phyloP scores from a whole-genome alignment of 371 early-diverging fungal genomes.

The Catenaria anguillulae region DNA sequence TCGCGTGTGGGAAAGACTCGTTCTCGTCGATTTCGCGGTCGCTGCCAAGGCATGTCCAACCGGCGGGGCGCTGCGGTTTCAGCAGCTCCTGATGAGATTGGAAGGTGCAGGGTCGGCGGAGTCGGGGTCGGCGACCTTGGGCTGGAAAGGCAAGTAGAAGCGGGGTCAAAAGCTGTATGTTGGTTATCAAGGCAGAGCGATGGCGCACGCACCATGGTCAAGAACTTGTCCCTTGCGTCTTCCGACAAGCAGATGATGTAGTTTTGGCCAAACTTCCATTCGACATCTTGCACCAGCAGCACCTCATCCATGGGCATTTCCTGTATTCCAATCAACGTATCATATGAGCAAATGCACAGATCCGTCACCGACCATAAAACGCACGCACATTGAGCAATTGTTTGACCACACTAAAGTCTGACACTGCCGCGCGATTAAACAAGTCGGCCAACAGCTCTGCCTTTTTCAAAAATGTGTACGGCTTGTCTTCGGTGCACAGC shows the following conservation, averaged over 20 bases:
- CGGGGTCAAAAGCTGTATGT: too few species aligned
- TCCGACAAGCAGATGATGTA: conserved; percentile 23
- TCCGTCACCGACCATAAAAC: conserved; percentile 3
- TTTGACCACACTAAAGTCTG: conserved; percentile 35
- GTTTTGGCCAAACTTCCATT: conserved; percentile 36
- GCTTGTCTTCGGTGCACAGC: conserved; percentile 26
- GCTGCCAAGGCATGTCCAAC: conserved; percentile 32
- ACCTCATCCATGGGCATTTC: conserved; percentile 27
- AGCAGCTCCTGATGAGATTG: too few species aligned
- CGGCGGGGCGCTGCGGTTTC: conserved; percentile 15
- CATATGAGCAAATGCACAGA: background rate
- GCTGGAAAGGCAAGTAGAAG: too few species aligned
- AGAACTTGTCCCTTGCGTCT: conserved; percentile 22
- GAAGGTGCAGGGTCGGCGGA: conserved; percentile 12
- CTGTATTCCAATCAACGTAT: conserved; percentile 11
- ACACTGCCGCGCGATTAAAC: conserved; percentile 26
- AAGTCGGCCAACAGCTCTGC: conserved; percentile 32
- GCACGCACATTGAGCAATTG: conserved; percentile 28
- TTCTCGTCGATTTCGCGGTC: conserved; percentile 38
- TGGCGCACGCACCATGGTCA: conserved; percentile 1
- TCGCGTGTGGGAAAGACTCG: conserved; percentile 18
- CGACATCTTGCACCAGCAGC: conserved; percentile 27
- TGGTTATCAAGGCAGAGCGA: too few species aligned
- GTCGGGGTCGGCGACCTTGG: conserved; percentile 7
- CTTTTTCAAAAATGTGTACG: conserved; percentile 31